A percentile compares a stretch with the other conserved stretches of the same genome.
Conservation (phyloP, 2,329 filamentous ascomycete genomes). For the Fragosphaeria purpurea region DNA sequence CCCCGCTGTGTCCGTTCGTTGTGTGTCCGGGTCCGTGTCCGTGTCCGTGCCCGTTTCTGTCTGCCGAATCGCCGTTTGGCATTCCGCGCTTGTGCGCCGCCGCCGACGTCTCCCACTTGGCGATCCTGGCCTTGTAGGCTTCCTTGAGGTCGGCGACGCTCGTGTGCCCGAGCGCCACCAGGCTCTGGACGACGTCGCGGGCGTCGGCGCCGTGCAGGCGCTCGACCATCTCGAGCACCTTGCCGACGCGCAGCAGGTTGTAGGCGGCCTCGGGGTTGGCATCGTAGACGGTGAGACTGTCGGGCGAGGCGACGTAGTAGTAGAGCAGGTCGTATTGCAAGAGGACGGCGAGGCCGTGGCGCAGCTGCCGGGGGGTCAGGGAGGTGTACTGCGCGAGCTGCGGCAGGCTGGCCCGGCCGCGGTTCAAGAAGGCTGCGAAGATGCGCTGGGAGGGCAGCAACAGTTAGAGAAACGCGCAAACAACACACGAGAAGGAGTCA, state of each 20-base stretch:
- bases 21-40: background rate
- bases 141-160: slow-evolving; percentile 60
- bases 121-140: slow-evolving; percentile 38
- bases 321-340: slow-evolving; percentile 82
- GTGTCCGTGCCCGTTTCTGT: slow-evolving; percentile 1
- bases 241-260: slow-evolving; percentile 68
- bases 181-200: slow-evolving; percentile 60
- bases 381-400: slow-evolving; percentile 63
- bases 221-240: slow-evolving; percentile 67
- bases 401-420: slow-evolving; percentile 64
- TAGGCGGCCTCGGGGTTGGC: slow-evolving; percentile 75
- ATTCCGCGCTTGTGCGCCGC: background rate
- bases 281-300: slow-evolving; percentile 56
- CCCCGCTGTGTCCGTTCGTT: slow-evolving; percentile 16
- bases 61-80: too few relatives aligned
- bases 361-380: slow-evolving; percentile 64
- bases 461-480: slow-evolving; percentile 8
- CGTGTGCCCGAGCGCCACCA: slow-evolving; percentile 70
- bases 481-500: background rate
- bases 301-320: slow-evolving; percentile 55
- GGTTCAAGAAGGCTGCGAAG: slow-evolving; percentile 65
- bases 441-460: slow-evolving; percentile 56
- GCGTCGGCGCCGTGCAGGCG: slow-evolving; percentile 65
- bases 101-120: slow-evolving; percentile 14
- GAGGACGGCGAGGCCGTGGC: slow-evolving; percentile 72